Base-by-base conservation (phyloP, 2,329 filamentous ascomycete genomes). In the Bipolaris bicolor region DNA sequence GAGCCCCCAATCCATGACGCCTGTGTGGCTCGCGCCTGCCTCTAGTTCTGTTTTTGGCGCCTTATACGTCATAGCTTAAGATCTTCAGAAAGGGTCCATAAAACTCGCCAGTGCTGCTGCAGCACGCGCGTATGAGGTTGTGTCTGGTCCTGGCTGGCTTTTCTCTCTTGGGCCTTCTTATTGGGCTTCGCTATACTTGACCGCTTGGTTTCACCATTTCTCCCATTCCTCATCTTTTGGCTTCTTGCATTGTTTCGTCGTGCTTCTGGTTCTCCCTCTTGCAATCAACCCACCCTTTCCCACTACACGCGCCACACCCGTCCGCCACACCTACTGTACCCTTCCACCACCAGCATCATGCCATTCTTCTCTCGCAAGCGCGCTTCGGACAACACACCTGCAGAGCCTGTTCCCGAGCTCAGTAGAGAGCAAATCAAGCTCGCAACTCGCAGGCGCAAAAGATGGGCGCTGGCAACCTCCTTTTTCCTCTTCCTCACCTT, bases 401-500 rank as follows among this genome's bases (percentile, higher is more conserved):
- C 49, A 20, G 40, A 49, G 10, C 49, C 58, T 9, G 59, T 57
- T 26, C 69, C 70, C 6, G 69, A 73, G 39, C 70, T 77, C 47
- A 70, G 69, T 3, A 76, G 73, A 64, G 55, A 65, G 11, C 75
- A 77, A 59, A 49, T 78, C 60, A 75, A 77, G 56, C 73, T 72
- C 24, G 76, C 76, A 41, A 78, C 76, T 7, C 80, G 79, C 52
- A 80, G 81, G 31, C 82, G 89, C 57, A 77, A 80, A 53, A 83
- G 82, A 74, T 89, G 88, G 70, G 85, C 90, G 57, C 74, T 88
- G 22, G 72, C 89, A 45, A 87, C 89, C 45, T 86, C 86, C 31
- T 78, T 90, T 62, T 84, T 89, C 69, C 94, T 95, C 74, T 80
- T 93, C 59, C 72, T 95, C 59, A 84, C 90, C 37, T 83, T 90